Evolutionary conservation across 176 grass and related monocot species (phyloP).

Genomic region (Thalia dealbata): DNA sequence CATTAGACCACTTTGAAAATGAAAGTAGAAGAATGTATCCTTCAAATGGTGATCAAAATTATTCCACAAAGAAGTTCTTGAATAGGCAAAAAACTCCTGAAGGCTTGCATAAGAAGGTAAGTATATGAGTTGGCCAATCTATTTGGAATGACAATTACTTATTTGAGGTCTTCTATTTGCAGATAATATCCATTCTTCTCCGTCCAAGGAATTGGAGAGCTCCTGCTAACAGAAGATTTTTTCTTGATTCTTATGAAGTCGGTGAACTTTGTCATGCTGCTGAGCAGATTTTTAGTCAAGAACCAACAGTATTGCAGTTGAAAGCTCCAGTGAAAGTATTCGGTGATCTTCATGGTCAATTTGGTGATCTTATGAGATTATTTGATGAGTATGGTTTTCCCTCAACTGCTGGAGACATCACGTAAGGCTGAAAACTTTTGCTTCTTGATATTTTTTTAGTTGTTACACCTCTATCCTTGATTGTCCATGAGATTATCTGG

Average conservation of each 20-base stretch:
- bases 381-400: conserved; percentile 99
- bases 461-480: no score
- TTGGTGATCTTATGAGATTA: conserved; percentile 95
- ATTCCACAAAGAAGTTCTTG: conserved; percentile 48
- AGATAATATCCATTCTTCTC: conserved; percentile 80
- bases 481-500: no score
- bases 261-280: conserved; percentile 91
- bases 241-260: conserved; percentile 92
- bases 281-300: conserved; percentile 98
- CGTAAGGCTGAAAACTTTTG: conserved; percentile 32
- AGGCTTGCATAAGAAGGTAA: conserved; percentile 92
- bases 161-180: conserved; percentile 19
- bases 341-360: conserved; percentile 97
- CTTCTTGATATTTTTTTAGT: no score
- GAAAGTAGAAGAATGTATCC: conserved; percentile 98
- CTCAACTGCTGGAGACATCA: conserved; percentile 92
- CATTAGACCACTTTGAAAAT: conserved; percentile 97
- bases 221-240: conserved; percentile 77
- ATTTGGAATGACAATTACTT: conserved; percentile 9
- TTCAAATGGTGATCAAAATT: conserved; percentile 50
- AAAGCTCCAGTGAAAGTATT: conserved; percentile 98
- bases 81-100: conserved; percentile 86
- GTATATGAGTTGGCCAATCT: conserved; percentile 9
- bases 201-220: conserved; percentile 87
- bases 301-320: conserved; percentile 88